These are phyloP conservation scores for Yamadazyma phyllophila DNA, from an alignment of 805 yeast genomes.

Conservation along the genomic window DNA sequence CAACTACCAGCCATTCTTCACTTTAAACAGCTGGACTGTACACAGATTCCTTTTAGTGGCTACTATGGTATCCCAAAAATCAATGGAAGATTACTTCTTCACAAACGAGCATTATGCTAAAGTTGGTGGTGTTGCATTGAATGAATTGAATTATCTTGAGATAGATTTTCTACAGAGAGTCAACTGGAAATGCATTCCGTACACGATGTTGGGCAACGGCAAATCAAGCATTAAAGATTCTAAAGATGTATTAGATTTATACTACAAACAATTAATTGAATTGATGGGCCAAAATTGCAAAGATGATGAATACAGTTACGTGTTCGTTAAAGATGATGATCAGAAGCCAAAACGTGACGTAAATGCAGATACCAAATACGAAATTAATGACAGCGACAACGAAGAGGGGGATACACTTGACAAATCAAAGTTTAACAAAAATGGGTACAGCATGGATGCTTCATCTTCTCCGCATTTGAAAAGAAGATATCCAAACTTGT, in stretches of 20 bases:
- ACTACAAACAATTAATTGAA: constrained; percentile 38
- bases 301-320: constrained; percentile 15
- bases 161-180: constrained; percentile 82
- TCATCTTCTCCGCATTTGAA: constrained; percentile 30
- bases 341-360: background rate
- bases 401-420: background rate
- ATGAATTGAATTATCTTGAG: constrained; percentile 83
- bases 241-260: constrained; percentile 38
- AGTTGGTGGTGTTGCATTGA: constrained; percentile 88
- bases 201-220: constrained; percentile 24
- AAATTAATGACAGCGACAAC: constrained; percentile 4
- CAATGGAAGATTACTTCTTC: constrained; percentile 90
- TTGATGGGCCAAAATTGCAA: constrained; percentile 37
- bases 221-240: constrained; percentile 27
- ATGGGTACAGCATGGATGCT: constrained; percentile 24
- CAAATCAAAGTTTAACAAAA: constrained; percentile 10
- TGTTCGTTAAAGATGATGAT: constrained; percentile 2
- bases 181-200: constrained; percentile 57
- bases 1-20: constrained; percentile 71
- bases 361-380: background rate
- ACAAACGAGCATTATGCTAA: constrained; percentile 92
- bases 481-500: constrained; percentile 12
- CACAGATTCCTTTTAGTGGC: constrained; percentile 90
- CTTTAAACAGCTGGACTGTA: constrained; percentile 86
- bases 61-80: constrained; percentile 86